These are phyloP conservation scores for Schizonepeta tenuifolia DNA, from an alignment of 257 asterid species.

Conservation along the genomic window DNA sequence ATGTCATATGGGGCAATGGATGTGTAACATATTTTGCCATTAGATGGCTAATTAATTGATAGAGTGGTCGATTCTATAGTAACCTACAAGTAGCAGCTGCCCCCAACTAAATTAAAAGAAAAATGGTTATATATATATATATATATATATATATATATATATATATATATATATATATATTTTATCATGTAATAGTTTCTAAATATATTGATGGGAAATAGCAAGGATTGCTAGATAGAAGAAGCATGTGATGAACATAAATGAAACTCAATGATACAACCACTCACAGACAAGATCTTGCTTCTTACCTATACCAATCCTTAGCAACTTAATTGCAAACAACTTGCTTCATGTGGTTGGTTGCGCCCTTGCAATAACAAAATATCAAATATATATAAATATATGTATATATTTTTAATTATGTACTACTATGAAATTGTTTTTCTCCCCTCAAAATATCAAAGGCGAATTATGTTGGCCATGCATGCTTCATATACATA, in stretches of 20 bases:
- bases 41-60: too few relatives aligned
- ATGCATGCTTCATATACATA: neutral
- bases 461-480: constrained; percentile 8
- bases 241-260: constrained; percentile 38
- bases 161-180: neutral
- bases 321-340: constrained; percentile 10
- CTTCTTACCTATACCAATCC: constrained; percentile 22
- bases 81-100: too few relatives aligned
- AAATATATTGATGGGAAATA: constrained; percentile 20
- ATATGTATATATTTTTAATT: neutral
- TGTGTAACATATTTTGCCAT: neutral
- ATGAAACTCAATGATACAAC: constrained; percentile 41
- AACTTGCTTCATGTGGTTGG: constrained; percentile 22
- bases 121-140: neutral
- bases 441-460: too few relatives aligned
- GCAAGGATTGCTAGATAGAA: neutral
- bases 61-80: too few relatives aligned
- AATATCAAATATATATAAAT: neutral
- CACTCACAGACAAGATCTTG: constrained; percentile 24
- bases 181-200: neutral
- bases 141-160: neutral
- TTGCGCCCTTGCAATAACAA: constrained; percentile 1
- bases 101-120: neutral
- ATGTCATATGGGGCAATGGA: too few relatives aligned
- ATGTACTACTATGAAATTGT: neutral